Evolutionary conservation across 2,329 filamentous ascomycete genomes (phyloP).

Genomic region (Curvularia verruculosa): DNA sequence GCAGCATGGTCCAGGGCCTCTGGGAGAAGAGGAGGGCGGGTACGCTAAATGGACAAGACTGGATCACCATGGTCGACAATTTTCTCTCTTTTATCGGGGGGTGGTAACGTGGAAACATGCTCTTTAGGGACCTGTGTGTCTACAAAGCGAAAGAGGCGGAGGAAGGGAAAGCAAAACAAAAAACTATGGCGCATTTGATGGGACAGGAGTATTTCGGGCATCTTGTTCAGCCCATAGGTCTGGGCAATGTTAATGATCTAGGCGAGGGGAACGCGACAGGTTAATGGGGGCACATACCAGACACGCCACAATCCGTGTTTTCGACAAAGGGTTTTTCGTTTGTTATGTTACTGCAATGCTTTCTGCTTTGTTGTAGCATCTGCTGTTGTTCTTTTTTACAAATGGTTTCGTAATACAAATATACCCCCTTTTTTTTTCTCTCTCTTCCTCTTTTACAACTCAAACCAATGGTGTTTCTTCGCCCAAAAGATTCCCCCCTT

Average conservation of each 20-base stretch:
- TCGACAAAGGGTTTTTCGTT: neutral
- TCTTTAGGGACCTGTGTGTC: neutral
- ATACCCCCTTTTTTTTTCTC: slow-evolving; percentile 1
- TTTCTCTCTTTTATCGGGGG: slow-evolving; percentile 45
- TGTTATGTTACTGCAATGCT: neutral
- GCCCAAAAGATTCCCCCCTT: neutral
- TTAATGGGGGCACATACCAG: neutral
- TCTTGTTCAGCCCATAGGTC: neutral
- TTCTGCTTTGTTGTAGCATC: neutral
- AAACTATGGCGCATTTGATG: neutral
- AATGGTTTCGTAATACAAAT: slow-evolving; percentile 3
- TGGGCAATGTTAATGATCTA: neutral
- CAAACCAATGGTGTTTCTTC: neutral
- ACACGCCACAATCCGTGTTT: neutral
- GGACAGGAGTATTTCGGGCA: neutral
- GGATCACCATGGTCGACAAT: slow-evolving; percentile 44
- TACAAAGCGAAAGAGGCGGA: neutral
- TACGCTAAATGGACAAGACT: slow-evolving; percentile 42
- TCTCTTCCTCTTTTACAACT: neutral
- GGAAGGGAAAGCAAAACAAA: neutral
- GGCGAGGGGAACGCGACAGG: neutral
- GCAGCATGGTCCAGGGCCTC: slow-evolving; percentile 31
- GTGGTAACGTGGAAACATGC: slow-evolving; percentile 19
- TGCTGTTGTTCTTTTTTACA: neutral
- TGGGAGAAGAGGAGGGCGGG: slow-evolving; percentile 45